Base-by-base conservation (phyloP, 1,284 basidiomycete species). In the Austroboletus rostrupii region DNA sequence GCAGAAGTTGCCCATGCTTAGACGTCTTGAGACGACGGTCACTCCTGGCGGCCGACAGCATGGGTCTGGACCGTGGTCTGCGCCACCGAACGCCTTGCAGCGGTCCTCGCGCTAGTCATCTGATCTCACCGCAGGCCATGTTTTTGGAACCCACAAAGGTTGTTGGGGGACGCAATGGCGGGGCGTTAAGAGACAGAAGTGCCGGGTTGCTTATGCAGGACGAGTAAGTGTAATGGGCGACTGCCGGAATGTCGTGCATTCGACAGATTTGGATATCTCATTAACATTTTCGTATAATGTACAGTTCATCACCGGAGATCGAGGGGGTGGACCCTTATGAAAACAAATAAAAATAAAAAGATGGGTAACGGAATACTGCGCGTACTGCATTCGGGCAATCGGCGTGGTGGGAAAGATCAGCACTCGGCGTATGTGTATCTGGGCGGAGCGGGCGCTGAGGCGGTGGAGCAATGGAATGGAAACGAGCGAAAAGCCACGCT, bases 1-100 rank as follows among this genome's bases (percentile, higher is more conserved):
- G 20, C 49, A 70, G 72, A 64, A 64, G 57, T 57, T 58, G 48
- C 55, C 64, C 39, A 60, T 58, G 50, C 58, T 76, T 49, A 66
- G 65, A 70, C 63, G 72, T 71, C 55, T 67, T 55, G 76, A 77
- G 47, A 77, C 76, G n/a, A 77, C 76, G 40, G 61, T 76, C 52
- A 78, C 73, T 29, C 64, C 70, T 45, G 73, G 73, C 43, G 75
- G 74, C 37, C 58, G 57, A 42, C 68, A 70, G 45, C 40, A 60
- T 35, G 66, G 69, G 42, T 49, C 60, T 53, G 49, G 52, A 23
- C 55, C 65, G 8, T 56, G 54, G 49, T 65, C 57, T 45, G 59
- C 59, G 48, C 67, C 55, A 54, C 56, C 56, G 10, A 61, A 52
- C 45, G 36, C 45, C 48, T n/a, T n/a, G n/a, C 49, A 45, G 44